Evolutionary conservation across 2,329 filamentous ascomycete species (phyloP), one percentile per base, ranked within the genome.

Genomic region (Leptosphaerulina australis): DNA sequence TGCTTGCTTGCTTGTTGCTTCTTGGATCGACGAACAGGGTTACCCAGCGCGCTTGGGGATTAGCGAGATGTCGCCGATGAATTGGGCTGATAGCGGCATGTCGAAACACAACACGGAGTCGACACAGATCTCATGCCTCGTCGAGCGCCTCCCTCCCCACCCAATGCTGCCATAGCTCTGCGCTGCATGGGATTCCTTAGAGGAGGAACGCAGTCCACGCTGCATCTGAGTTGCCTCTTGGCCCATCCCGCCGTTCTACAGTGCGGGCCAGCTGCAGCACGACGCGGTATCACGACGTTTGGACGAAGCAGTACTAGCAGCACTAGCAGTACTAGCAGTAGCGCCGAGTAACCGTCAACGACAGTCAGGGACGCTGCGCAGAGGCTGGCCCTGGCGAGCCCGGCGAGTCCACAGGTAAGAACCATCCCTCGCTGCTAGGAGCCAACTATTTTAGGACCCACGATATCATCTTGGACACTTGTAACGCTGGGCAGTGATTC

Each of bases 1-100:
- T 63, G 48, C 48, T 46, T 45, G 41, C 41, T 46, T 46, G 48
- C 66, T 60, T 63, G 62, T 62, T 63, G 59, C 60, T 64, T 53
- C 59, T 63, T 41, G 63, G 66, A 69, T 69, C 58, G 55, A 60
- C 61, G 46, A 60, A 58, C 63, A 66, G 60, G 66, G 64, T 58
- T 68, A 57, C 58, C 62, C 60, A 51, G 53, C 55, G 53, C 57
- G 49, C 53, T 62, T 62, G 41, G 56, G 62, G 58, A 44, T 64
- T 68, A 69, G 65, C 64, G 64, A 67, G 51, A 63, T 59, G 59
- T 56, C 53, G 64, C 62, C 66, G 66, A 62, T 65, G 63, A 63
- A 62, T 59, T 63, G 62, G 65, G 64, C 56, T 63, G 61, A 62
- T 55, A 56, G 65, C 63, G 66, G 59, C 65, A 68, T 63, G 60